Evolutionary conservation across 805 yeast species (phyloP).

Genomic region (Hemisphaericaspora nanyangensis): DNA sequence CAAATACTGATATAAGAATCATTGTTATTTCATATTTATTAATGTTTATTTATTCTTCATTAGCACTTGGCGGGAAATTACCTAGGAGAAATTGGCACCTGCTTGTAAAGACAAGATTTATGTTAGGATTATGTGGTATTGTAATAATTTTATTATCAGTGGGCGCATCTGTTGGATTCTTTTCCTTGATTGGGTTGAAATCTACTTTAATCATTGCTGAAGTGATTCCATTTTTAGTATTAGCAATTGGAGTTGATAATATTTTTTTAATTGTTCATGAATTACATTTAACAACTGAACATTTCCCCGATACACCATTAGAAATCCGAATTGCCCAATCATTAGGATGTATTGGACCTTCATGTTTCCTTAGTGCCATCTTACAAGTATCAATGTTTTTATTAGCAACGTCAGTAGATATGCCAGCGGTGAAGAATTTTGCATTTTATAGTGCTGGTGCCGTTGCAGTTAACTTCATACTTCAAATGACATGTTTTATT

Average conservation of each 20-base stretch:
- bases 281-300: constrained; percentile 49
- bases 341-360: constrained; percentile 77
- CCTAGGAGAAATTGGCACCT: constrained; percentile 33
- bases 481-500: constrained; percentile 81
- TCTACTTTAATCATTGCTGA: constrained; percentile 93
- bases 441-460: constrained; percentile 91
- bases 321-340: constrained; percentile 62
- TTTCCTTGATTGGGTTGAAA: constrained; percentile 71
- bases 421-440: constrained; percentile 96
- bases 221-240: constrained; percentile 87
- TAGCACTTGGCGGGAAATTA: constrained; percentile 67
- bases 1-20: constrained; percentile 72
- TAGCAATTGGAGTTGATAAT: constrained; percentile 96
- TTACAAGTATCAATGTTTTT: constrained; percentile 79
- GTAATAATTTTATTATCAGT: constrained; percentile 79
- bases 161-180: constrained; percentile 75
- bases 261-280: constrained; percentile 85
- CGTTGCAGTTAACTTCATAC: constrained; percentile 64
- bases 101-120: constrained; percentile 56
- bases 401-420: constrained; percentile 74
- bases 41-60: constrained; percentile 86
- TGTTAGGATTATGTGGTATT: constrained; percentile 82
- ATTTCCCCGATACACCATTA: constrained; percentile 37
- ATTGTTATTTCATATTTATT: constrained; percentile 70
- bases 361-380: constrained; percentile 71